Conservation (phyloP, 768 basidiomycete genomes). For the Xanthoconium purpureum region DNA sequence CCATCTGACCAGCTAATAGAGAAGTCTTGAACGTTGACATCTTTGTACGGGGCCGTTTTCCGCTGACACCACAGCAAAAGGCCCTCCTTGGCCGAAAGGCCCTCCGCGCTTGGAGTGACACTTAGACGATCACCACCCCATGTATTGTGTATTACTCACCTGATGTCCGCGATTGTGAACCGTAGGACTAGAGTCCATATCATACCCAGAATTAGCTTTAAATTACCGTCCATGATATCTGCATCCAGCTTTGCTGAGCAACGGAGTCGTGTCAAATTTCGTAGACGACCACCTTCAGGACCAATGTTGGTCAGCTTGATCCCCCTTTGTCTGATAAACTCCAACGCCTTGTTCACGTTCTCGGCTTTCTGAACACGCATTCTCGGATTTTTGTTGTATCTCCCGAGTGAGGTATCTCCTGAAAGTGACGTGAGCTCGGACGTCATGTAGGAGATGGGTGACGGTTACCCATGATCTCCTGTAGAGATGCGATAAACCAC, state of each 20-base stretch:
- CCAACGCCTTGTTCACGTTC: constrained; percentile 95
- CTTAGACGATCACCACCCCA: constrained; percentile 6
- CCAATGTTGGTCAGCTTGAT: constrained; percentile 98
- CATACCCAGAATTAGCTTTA: constrained; percentile 98
- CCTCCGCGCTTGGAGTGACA: constrained; percentile 74
- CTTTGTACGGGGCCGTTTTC: constrained; percentile 86
- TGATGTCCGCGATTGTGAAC: constrained; percentile 98
- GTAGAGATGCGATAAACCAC: constrained; percentile 4
- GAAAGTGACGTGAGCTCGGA: constrained; percentile 7
- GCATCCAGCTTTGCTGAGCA: constrained; percentile 7
- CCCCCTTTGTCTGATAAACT: constrained; percentile 91
- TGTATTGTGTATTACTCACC: constrained; percentile 47
- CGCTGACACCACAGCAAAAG: constrained; percentile 97
- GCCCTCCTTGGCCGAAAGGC: constrained; percentile 97
- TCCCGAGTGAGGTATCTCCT: constrained; percentile 92
- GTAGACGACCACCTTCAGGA: constrained; percentile 66
- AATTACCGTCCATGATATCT: constrained; percentile 99
- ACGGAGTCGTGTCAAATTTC: not conserved
- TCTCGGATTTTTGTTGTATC: constrained; percentile 85
- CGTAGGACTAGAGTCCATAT: constrained; percentile 98
- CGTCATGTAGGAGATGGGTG: constrained; percentile 1
- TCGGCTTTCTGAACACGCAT: constrained; percentile 97
- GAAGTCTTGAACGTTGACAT: constrained; percentile 94
- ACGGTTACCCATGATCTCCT: constrained; percentile 94
- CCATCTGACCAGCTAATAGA: constrained; percentile 92